These are phyloP conservation scores for Corylus americana DNA, from an alignment of 306 rosid species.

Conservation along the genomic window DNA sequence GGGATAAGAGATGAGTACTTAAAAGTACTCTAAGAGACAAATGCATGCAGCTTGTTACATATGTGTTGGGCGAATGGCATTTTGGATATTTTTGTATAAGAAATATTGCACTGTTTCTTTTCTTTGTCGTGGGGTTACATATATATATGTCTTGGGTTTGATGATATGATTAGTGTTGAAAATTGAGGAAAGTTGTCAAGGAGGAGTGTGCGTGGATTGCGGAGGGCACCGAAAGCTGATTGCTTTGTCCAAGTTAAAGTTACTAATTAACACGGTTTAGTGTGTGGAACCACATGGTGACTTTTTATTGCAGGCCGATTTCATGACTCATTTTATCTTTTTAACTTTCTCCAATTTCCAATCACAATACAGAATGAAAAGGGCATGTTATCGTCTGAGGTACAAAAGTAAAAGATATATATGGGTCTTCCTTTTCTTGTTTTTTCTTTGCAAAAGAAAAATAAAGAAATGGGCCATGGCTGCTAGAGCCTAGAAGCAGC, in stretches of 20 bases:
- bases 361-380: background rate
- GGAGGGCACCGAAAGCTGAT: constrained; percentile 70
- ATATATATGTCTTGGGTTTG: constrained; percentile 26
- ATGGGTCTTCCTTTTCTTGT: background rate
- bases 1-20: no score
- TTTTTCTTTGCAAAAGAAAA: no score
- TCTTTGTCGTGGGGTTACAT: background rate
- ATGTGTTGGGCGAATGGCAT: background rate
- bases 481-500: background rate
- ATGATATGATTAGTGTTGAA: constrained; percentile 24
- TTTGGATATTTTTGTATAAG: background rate
- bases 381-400: background rate
- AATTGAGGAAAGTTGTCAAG: background rate
- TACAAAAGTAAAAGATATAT: background rate
- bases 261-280: background rate
- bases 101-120: background rate
- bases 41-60: no score
- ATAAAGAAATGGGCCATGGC: background rate
- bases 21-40: no score
- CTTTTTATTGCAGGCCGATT: constrained; percentile 17
- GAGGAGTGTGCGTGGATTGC: constrained; percentile 37
- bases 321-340: background rate
- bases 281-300: background rate
- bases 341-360: constrained; percentile 1
- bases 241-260: constrained; percentile 13